A percentile compares a stretch with the other conserved stretches of the same genome.
These are phyloP conservation scores for Helianthus tuberosus DNA, from an alignment of 129 eudicot genomes.

Conservation along the genomic window DNA sequence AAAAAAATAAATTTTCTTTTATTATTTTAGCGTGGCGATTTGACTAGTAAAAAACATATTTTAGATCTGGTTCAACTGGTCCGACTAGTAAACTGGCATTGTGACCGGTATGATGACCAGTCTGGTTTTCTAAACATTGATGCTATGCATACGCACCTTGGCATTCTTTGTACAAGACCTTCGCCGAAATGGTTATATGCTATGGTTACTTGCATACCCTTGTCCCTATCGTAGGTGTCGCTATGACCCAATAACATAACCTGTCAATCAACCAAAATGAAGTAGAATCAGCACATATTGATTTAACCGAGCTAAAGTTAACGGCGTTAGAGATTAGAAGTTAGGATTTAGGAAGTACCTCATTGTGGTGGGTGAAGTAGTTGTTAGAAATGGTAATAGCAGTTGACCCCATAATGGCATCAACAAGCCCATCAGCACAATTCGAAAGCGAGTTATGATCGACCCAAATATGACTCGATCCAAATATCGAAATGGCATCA, in stretches of 20 bases:
- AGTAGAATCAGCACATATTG: neutral
- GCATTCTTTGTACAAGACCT: conserved; percentile 99
- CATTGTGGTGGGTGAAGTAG: conserved; percentile 87
- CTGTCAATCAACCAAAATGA: conserved; percentile 33
- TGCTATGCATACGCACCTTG: conserved; percentile 52
- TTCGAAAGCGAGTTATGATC: conserved; percentile 78
- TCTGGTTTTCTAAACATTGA: neutral
- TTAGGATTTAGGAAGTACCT: conserved; percentile 41
- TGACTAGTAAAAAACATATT: too few relatives aligned
- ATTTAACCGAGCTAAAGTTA: neutral
- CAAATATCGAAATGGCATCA: conserved; percentile 78
- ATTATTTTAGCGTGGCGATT: too few relatives aligned
- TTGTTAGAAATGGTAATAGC: conserved; percentile 90
- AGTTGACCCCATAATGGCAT: conserved; percentile 74
- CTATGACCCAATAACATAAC: conserved; percentile 96
- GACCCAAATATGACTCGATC: conserved; percentile 82
- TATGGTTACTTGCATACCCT: conserved; percentile 88
- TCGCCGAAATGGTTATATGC: conserved; percentile 98
- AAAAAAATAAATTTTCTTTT: too few relatives aligned
- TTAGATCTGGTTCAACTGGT: too few relatives aligned
- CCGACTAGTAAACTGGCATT: neutral
- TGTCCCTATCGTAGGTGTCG: conserved; percentile 75
- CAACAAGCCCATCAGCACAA: conserved; percentile 82
- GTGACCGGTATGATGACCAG: neutral
- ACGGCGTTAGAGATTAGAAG: neutral